Evolutionary conservation across 106 monocot species (phyloP), one percentile per base, ranked within the genome.

Genomic region (Dendrobium chrysotoxum): DNA sequence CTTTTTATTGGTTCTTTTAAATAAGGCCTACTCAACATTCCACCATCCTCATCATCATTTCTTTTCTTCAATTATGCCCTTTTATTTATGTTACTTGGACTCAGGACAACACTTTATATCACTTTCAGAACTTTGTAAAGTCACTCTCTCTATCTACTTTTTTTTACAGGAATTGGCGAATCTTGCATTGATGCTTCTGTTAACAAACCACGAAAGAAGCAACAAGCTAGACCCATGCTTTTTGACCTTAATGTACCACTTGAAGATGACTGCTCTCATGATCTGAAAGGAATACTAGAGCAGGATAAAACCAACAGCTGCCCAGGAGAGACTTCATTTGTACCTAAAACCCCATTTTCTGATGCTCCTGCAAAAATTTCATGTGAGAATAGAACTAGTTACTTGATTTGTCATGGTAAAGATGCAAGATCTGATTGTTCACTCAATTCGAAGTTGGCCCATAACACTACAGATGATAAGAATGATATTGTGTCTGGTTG

Each of bases 231-330:
- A 4, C 44, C 76, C 2, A 2, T 76, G 47, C 76, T 47, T 16
- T 21, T 76, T 76, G 76, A 76, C 47, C 76, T 76, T 26, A 76
- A 76, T 76, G 21, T 28, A 76, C 47, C 76, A 46, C 47, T 47
- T 47, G 76, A 76, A 47, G 25, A 76, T 76, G 76, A 76, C 5
- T 18, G 20, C 13, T 9, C 16, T 74, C 74, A 40, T 74, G 31
- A 74, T 41, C 41, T 40, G 21, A 74, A 74, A 2, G 74, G 3
- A 2, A 50, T 15, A 13, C 50, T 50, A 50, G 76, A 76, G 28
- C 47, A 26, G 8, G 18, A 18, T 5, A 45, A 47, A 17, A 46
- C 6, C 46, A 25, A 50, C 50, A 16, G 50, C 50, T 13, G 26
- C 46, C 46, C 23, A 50, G 80, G 75, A 12, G 42, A 77, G 31